Percentiles rank a stretch among this genome's conserved stretches.
Conservation (phyloP, 148 eudicot genomes). For the Limonium bicolor region DNA sequence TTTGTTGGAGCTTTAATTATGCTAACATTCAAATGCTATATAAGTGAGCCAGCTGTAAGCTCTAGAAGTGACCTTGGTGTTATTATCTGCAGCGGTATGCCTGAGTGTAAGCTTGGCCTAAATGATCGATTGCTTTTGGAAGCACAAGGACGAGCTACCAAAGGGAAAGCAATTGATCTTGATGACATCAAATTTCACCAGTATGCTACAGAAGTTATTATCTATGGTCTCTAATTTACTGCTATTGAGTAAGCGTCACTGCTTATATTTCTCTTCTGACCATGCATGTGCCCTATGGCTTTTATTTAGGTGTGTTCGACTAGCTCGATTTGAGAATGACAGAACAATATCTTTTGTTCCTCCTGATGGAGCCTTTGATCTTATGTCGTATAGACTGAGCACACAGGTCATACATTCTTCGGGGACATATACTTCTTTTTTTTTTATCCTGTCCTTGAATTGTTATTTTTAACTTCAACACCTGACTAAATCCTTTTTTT, state of each 20-base stretch:
- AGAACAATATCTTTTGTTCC: constrained; percentile 93
- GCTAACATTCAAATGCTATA: too few species aligned
- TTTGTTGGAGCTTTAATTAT: too few species aligned
- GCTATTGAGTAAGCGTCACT: background rate
- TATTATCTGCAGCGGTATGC: constrained; percentile 82
- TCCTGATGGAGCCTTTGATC: constrained; percentile 96
- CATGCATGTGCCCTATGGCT: background rate
- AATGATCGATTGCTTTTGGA: constrained; percentile 85
- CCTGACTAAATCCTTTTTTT: too few species aligned
- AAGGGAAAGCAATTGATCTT: constrained; percentile 91
- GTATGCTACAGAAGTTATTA: constrained; percentile 22
- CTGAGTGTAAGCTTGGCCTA: constrained; percentile 97
- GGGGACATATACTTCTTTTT: too few species aligned
- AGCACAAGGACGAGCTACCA: constrained; percentile 78
- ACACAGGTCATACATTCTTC: constrained; percentile 45
- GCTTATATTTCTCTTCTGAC: background rate
- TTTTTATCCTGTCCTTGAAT: too few species aligned
- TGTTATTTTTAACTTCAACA: too few species aligned
- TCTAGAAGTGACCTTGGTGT: background rate
- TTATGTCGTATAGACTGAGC: constrained; percentile 94
- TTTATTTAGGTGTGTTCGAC: constrained; percentile 68
- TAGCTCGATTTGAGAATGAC: constrained; percentile 91
- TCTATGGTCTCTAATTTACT: background rate
- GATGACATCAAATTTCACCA: constrained; percentile 99
- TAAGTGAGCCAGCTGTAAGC: too few species aligned